phyloP scores from a whole-genome alignment of 2,329 filamentous ascomycete species.

The Sclerotinia nivalis region DNA sequence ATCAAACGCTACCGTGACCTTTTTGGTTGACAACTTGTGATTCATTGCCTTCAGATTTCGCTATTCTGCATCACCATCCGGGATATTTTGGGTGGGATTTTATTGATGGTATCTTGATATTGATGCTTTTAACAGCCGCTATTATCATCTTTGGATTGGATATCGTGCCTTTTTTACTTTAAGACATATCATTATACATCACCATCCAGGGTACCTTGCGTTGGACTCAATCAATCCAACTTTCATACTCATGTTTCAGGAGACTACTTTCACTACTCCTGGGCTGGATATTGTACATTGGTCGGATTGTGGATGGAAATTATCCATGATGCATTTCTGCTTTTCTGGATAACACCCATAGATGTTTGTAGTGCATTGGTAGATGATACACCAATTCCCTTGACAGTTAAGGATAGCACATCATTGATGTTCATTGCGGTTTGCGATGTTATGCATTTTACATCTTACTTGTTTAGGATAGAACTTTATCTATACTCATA shows the following conservation, averaged over 20 bases:
- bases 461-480: no score
- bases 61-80: background rate
- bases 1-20: background rate
- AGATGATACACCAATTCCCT: no score
- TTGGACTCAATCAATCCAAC: background rate
- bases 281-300: background rate
- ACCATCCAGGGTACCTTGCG: background rate
- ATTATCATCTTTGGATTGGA: background rate
- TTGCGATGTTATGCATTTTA: no score
- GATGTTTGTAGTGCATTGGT: no score
- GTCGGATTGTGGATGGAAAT: background rate
- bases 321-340: background rate
- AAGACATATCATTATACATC: background rate
- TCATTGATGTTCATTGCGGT: no score
- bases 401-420: no score
- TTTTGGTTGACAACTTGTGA: background rate
- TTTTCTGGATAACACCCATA: background rate
- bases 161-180: background rate
- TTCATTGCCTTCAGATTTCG: background rate
- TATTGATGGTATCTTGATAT: background rate
- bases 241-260: background rate
- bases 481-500: no score
- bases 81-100: background rate
- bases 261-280: background rate
- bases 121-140: background rate